These are phyloP conservation scores for Phytophthora sp. DNA, from an alignment of 352 stramenopile species.

Conservation along the genomic window DNA sequence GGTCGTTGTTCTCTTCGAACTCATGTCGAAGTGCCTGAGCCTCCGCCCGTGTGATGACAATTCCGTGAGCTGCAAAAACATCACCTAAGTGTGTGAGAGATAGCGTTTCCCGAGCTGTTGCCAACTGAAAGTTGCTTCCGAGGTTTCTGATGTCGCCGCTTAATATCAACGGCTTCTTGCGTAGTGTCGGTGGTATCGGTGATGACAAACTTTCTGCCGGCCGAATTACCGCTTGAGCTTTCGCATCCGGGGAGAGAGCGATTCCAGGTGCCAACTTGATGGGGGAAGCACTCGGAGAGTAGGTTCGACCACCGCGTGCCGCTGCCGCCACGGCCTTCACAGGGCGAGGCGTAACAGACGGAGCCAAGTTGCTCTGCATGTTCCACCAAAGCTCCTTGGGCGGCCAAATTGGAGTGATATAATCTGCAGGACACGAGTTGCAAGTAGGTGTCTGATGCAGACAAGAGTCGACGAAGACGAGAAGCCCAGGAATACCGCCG, in stretches of 20 bases:
- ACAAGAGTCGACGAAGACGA: conserved; percentile 10
- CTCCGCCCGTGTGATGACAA: conserved; percentile 57
- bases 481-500: conserved; percentile 16
- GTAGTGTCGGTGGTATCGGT: conserved; percentile 23
- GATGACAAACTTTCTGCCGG: conserved; percentile 32
- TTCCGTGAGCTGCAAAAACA: conserved; percentile 55
- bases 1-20: conserved; percentile 84
- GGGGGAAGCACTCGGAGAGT: conserved; percentile 54
- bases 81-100: conserved; percentile 50
- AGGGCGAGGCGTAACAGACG: conserved; percentile 67
- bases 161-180: conserved; percentile 72
- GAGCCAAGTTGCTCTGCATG: conserved; percentile 58
- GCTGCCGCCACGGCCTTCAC: conserved; percentile 38
- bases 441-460: no score
- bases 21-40: conserved; percentile 68
- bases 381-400: conserved; percentile 1
- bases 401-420: neutral
- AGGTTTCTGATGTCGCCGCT: conserved; percentile 78
- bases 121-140: conserved; percentile 67
- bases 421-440: neutral
- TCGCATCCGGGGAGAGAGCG: conserved; percentile 10
- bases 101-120: conserved; percentile 47
- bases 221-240: conserved; percentile 28
- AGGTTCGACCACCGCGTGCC: conserved; percentile 50
- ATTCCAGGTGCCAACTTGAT: conserved; percentile 36